Percentiles rank a stretch among this genome's conserved stretches.
Evolutionary conservation across 2,329 filamentous ascomycete genomes (phyloP).

Genomic region (Paecilomyces formosus): DNA sequence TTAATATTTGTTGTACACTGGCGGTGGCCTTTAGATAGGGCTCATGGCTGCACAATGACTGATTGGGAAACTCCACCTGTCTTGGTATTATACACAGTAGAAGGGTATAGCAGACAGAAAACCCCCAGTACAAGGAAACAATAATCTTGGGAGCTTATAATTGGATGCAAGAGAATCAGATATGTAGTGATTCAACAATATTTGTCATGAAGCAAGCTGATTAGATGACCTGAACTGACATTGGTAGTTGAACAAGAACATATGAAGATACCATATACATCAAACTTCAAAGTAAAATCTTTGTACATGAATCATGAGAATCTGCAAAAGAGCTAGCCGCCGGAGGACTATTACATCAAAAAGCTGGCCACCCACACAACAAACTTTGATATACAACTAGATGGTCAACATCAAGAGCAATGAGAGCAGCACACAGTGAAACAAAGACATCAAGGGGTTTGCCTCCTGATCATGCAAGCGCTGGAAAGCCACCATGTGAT

Average conservation of each 20-base stretch:
- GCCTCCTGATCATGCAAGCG: slow-evolving; percentile 2
- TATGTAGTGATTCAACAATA: not conserved
- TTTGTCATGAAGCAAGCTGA: not conserved
- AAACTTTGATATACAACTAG: not conserved
- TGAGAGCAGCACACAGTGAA: not conserved
- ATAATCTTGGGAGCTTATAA: not conserved
- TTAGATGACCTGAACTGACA: not conserved
- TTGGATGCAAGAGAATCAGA: not conserved
- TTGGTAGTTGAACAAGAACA: not conserved
- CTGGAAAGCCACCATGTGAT: slow-evolving; percentile 3
- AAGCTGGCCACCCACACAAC: not conserved
- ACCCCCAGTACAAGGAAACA: not conserved
- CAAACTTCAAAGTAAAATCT: not conserved
- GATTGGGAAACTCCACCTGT: not conserved
- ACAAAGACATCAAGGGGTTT: slow-evolving; percentile 1
- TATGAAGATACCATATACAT: not conserved
- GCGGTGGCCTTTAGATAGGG: not conserved
- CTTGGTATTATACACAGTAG: not conserved
- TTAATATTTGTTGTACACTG: not conserved
- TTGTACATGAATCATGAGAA: not conserved
- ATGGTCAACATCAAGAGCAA: not conserved
- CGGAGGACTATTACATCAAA: not conserved
- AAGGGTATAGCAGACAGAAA: not conserved
- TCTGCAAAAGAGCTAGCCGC: not conserved
- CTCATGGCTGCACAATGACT: not conserved